Conservation (phyloP, 1,139 yeast species). For the Nadsonia starkeyi-henricii region DNA sequence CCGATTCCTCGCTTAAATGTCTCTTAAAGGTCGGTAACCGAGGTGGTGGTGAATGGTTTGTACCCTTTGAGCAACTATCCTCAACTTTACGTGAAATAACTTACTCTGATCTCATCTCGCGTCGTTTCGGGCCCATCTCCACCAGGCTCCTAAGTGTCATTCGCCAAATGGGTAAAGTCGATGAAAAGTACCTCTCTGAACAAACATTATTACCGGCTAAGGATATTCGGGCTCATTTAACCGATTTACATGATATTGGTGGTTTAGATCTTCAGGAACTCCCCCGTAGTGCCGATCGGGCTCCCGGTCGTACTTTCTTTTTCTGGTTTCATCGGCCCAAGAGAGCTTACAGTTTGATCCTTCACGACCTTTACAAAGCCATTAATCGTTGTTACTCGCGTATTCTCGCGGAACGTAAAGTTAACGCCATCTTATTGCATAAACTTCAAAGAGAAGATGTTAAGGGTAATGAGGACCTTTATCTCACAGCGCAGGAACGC, state of each 20-base stretch:
- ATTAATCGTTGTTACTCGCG: constrained; percentile 52
- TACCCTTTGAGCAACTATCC: constrained; percentile 23
- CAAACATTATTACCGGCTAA: constrained; percentile 63
- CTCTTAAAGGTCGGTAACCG: constrained; percentile 21
- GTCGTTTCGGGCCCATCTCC: constrained; percentile 34
- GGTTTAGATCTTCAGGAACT: constrained; percentile 60
- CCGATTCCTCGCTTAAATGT: constrained; percentile 19
- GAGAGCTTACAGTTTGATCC: constrained; percentile 35
- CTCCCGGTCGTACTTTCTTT: constrained; percentile 78
- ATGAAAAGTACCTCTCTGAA: constrained; percentile 73
- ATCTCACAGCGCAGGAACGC: constrained; percentile 61
- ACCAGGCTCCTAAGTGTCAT: constrained; percentile 55
- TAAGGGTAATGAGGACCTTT: constrained; percentile 63
- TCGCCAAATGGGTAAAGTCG: constrained; percentile 52
- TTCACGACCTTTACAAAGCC: constrained; percentile 46
- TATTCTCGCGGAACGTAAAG: constrained; percentile 42
- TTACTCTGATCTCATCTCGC: constrained; percentile 46
- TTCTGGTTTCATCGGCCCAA: constrained; percentile 60
- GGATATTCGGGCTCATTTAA: constrained; percentile 43
- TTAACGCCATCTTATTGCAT: constrained; percentile 53
- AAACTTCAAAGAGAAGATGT: constrained; percentile 87
- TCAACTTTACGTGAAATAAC: constrained; percentile 35
- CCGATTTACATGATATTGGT: constrained; percentile 25
- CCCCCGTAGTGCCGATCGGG: constrained; percentile 82
- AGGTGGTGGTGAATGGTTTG: constrained; percentile 30